Percentiles rank a stretch among this genome's conserved stretches.
phyloP scores from a whole-genome alignment of 1,284 basidiomycete genomes.

The Schizophyllum commune region DNA sequence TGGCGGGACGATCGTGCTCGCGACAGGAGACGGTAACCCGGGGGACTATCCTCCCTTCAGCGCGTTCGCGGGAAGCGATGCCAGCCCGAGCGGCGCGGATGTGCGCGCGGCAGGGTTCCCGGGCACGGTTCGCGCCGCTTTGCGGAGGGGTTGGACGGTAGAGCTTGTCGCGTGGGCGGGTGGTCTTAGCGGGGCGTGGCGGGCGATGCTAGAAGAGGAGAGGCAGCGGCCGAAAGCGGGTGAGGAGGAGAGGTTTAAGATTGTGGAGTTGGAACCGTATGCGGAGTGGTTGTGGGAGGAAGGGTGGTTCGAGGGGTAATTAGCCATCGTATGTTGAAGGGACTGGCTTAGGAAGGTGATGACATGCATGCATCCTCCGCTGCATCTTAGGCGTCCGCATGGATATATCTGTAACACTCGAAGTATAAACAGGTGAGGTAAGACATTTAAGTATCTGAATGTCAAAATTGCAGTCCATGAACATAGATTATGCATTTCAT shows the following conservation, averaged over 20 bases:
- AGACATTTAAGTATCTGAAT: too few relatives aligned
- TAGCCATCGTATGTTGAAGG: too few relatives aligned
- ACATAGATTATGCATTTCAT: too few relatives aligned
- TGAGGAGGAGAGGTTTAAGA: constrained; percentile 10
- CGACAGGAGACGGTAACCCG: constrained; percentile 84
- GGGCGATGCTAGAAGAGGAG: constrained; percentile 4
- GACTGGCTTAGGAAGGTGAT: too few relatives aligned
- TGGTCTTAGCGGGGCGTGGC: constrained; percentile 45
- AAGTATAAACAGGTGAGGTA: too few relatives aligned
- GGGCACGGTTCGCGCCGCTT: constrained; percentile 33
- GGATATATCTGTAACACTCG: too few relatives aligned
- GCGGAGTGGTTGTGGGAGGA: constrained; percentile 10
- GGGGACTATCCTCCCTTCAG: constrained; percentile 44
- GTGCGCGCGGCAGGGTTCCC: too few relatives aligned
- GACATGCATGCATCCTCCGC: too few relatives aligned
- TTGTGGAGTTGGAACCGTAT: constrained; percentile 13
- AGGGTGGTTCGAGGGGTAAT: not conserved
- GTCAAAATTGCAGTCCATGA: too few relatives aligned
- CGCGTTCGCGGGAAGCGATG: too few relatives aligned
- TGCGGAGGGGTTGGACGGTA: constrained; percentile 67
- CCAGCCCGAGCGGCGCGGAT: too few relatives aligned
- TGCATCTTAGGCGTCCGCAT: too few relatives aligned
- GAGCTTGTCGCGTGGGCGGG: constrained; percentile 84
- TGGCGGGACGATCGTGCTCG: constrained; percentile 75
- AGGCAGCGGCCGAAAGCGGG: constrained; percentile 5